Conservation (phyloP, 192 early-diverging fungal species). For the Coemansia sp. region DNA sequence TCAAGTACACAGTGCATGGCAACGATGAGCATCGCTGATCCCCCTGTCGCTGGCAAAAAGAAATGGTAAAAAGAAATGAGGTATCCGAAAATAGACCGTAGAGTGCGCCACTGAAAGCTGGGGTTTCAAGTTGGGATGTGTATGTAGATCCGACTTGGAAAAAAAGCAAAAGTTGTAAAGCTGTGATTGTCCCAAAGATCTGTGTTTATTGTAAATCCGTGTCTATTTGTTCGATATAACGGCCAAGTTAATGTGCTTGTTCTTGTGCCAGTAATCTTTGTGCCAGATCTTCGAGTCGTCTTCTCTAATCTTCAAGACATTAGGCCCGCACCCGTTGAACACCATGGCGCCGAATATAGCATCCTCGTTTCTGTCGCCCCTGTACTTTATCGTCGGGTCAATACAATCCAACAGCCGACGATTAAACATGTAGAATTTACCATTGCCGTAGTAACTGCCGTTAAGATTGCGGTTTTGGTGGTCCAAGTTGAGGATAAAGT, state of each 20-base stretch:
- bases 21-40: no score
- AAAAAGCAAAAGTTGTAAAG: no score
- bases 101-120: no score
- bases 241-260: conserved; percentile 29
- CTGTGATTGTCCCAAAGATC: no score
- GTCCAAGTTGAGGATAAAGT: conserved; percentile 30
- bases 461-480: conserved; percentile 5
- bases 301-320: conserved; percentile 24
- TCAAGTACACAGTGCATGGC: no score
- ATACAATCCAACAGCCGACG: conserved; percentile 31
- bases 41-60: no score
- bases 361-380: conserved; percentile 27
- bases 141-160: no score
- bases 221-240: background rate
- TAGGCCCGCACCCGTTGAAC: conserved; percentile 21
- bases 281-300: conserved; percentile 37
- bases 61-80: no score
- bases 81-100: no score
- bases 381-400: conserved; percentile 17
- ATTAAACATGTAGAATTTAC: conserved; percentile 52
- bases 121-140: no score
- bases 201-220: no score
- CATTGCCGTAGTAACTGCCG: conserved; percentile 31
- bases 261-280: conserved; percentile 22
- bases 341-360: conserved; percentile 41